Conservation (phyloP, 2,329 filamentous ascomycete species). For the Chaetothyriales sp. region DNA sequence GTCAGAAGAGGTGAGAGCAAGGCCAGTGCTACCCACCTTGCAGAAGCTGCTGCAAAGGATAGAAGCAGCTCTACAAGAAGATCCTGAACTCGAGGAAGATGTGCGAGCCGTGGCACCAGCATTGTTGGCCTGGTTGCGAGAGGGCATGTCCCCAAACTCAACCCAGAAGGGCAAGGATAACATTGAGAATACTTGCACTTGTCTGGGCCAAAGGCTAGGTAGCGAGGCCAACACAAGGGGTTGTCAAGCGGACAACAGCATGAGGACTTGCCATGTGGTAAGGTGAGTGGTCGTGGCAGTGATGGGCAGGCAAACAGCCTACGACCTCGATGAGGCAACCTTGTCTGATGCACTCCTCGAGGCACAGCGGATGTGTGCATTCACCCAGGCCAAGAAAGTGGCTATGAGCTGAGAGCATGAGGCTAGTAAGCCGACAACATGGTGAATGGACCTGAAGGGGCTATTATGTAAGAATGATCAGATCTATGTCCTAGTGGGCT, state of each 20-base stretch:
- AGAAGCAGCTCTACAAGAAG: neutral
- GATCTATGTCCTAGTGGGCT: conserved; percentile 2
- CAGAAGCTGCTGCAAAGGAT: neutral
- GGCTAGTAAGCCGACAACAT: neutral
- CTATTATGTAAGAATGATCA: neutral
- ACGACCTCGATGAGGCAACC: neutral
- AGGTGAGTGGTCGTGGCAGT: neutral
- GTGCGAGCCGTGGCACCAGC: too few species aligned
- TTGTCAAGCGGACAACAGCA: too few species aligned
- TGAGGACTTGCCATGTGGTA: too few species aligned
- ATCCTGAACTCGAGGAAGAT: too few species aligned
- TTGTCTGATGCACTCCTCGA: too few species aligned
- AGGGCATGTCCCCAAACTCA: too few species aligned
- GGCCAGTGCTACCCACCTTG: neutral
- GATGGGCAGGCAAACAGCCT: neutral
- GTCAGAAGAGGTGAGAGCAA: neutral
- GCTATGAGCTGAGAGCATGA: neutral
- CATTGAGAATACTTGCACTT: too few species aligned
- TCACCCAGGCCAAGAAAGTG: neutral
- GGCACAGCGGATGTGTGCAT: neutral
- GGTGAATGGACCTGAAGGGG: conserved; percentile 1
- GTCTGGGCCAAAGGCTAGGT: too few species aligned
- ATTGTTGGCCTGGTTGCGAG: too few species aligned
- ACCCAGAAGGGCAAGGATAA: too few species aligned
- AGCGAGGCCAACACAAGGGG: too few species aligned